Evolutionary conservation across 2,329 filamentous ascomycete genomes (phyloP), one percentile per base, ranked within the genome.

Genomic region (Didymella exigua): DNA sequence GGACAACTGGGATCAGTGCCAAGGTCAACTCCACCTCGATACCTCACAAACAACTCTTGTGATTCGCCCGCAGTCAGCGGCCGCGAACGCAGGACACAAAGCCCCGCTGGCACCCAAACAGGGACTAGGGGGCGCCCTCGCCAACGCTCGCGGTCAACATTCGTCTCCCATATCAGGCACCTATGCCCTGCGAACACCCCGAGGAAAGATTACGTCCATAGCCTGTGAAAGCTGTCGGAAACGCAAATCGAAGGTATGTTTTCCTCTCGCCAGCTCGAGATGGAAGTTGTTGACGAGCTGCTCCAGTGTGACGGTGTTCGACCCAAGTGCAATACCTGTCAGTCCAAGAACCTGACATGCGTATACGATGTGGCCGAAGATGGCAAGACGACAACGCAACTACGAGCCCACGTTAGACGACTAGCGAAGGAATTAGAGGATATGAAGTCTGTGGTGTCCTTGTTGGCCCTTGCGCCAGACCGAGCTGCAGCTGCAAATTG

Each of bases 171-270:
- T 74, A 38, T 65, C 71, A 19, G 71, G 71, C 30, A 73, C 70
- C 7, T 74, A 74, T 54, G 71, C 71, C 18, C 53, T 74, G 33
- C 70, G 71, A 26, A 74, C 71, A 9, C 71, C 71, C 23, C 67
- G 71, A n/a, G 71, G 71, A 23, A 74, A 74, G 48, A 75, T 75
- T 43, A 75, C 73, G 11, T 74, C 73, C 5, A 75, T 75, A 61
- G 73, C 73, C 16, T 75, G 73, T 53, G 73, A 75, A 45, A 74
- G 72, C 44, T 75, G 73, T 49, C 65, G 72, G 56, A 75, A 75
- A 50, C 68, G 73, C 18, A 75, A 75, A 47, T 75, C 72, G 30
- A 75, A 75, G 68, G 73, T 74, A 49, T 27, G 65, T 51, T 10
- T 1, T 30, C 3, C 9, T 33, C 9, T 7, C 18, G 19, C 23